phyloP scores from a whole-genome alignment of 345 rosid species.

The Lenwebbia sp. region DNA sequence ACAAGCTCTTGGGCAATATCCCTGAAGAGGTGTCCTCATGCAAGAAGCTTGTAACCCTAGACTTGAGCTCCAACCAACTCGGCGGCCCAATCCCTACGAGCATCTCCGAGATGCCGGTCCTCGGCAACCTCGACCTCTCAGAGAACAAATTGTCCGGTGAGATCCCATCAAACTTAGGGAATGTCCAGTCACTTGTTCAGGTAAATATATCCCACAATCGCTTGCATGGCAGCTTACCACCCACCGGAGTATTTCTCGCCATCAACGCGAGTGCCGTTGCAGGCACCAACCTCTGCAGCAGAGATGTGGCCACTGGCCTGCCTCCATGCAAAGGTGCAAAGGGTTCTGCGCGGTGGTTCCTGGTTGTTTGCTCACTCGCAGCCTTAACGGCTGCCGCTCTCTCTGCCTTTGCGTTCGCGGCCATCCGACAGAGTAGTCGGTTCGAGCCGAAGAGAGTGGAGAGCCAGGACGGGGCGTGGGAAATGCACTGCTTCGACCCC shows the following conservation, averaged over 20 bases:
- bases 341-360: conserved; percentile 37
- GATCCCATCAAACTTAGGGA: conserved; percentile 44
- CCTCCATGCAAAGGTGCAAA: conserved; percentile 41
- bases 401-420: conserved; percentile 12
- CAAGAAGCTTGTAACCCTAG: conserved; percentile 62
- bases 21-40: conserved; percentile 58
- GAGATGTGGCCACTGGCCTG: conserved; percentile 24
- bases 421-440: conserved; percentile 19
- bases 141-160: conserved; percentile 52
- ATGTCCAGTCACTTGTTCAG: conserved; percentile 39
- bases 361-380: conserved; percentile 22
- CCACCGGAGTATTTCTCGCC: conserved; percentile 66
- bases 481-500: conserved; percentile 44
- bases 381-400: conserved; percentile 20
- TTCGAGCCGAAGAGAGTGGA: conserved; percentile 42
- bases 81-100: conserved; percentile 46
- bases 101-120: conserved; percentile 44
- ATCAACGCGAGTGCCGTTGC: conserved; percentile 55
- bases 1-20: conserved; percentile 52
- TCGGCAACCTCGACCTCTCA: conserved; percentile 73
- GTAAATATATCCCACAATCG: conserved; percentile 58
- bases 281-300: conserved; percentile 66
- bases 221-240: conserved; percentile 59
- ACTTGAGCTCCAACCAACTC: conserved; percentile 68
- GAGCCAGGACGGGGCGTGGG: conserved; percentile 61